These are phyloP conservation scores for Solanum sejunctum DNA, from an alignment of 257 asterid genomes.

Conservation along the genomic window DNA sequence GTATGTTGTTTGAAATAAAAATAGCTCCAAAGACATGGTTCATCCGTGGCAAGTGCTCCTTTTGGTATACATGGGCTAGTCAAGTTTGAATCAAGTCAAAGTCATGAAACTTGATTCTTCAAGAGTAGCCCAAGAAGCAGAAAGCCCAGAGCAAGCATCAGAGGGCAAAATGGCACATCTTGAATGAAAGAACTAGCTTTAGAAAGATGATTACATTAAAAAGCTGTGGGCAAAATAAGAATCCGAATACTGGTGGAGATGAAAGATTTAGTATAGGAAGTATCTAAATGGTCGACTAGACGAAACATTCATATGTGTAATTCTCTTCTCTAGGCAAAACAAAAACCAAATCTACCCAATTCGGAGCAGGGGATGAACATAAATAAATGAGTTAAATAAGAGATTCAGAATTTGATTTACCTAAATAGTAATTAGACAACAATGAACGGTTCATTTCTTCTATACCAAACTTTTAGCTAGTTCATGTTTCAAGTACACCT, in stretches of 20 bases:
- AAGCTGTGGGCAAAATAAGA: not conserved
- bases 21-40: not conserved
- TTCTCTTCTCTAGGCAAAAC: not conserved
- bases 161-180: not conserved
- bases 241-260: not conserved
- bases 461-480: not conserved
- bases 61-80: not conserved
- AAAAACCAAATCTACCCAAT: not conserved
- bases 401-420: not conserved
- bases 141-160: not conserved
- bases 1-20: not conserved
- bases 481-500: not conserved
- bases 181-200: not conserved
- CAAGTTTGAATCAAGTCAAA: not conserved
- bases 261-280: not conserved
- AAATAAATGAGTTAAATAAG: not conserved
- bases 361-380: not conserved
- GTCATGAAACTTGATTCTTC: not conserved
- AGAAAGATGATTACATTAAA: not conserved
- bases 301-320: not conserved
- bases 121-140: not conserved
- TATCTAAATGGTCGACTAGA: not conserved
- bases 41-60: not conserved
- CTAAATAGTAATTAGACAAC: constrained; percentile 2
- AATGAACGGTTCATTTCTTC: not conserved